A percentile compares a stretch with the other conserved stretches of the same genome.
Evolutionary conservation across 331 rosid species (phyloP).

Genomic region (Erythrophleum ivorense): DNA sequence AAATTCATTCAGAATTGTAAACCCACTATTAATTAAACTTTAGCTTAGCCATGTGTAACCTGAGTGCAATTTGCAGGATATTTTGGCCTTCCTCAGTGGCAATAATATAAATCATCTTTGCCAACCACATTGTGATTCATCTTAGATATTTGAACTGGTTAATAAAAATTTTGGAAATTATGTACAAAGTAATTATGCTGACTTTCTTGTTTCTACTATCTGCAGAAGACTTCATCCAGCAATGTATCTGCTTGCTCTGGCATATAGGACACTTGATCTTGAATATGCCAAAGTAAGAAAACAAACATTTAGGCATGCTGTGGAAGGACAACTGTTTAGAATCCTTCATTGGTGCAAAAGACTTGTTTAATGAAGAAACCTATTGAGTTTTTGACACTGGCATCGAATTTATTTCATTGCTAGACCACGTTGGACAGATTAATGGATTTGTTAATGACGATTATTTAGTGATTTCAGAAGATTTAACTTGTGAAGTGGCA

Average conservation of each 20-base stretch:
- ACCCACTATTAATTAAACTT: background rate
- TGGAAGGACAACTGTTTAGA: slow-evolving; percentile 58
- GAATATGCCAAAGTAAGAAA: slow-evolving; percentile 78
- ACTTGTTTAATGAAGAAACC: slow-evolving; percentile 53
- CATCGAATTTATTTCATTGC: slow-evolving; percentile 14
- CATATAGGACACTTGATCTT: slow-evolving; percentile 90
- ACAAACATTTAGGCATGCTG: slow-evolving; percentile 49
- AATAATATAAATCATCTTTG: slow-evolving; percentile 28
- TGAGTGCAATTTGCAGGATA: slow-evolving; percentile 10
- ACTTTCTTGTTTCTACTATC: slow-evolving; percentile 40
- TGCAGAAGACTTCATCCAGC: slow-evolving; percentile 98
- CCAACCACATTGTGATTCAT: background rate
- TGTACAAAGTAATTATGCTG: slow-evolving; percentile 33
- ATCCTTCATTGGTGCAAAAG: slow-evolving; percentile 87
- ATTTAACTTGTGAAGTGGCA: slow-evolving; percentile 19
- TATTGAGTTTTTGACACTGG: slow-evolving; percentile 22
- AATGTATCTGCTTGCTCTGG: slow-evolving; percentile 89
- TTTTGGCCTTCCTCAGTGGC: slow-evolving; percentile 15
- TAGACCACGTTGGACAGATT: slow-evolving; percentile 30
- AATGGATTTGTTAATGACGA: slow-evolving; percentile 20
- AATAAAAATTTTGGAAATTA: slow-evolving; percentile 21
- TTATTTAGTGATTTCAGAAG: slow-evolving; percentile 33
- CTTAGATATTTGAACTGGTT: slow-evolving; percentile 23
- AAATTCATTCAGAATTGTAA: slow-evolving; percentile 18
- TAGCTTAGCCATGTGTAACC: slow-evolving; percentile 7